These are phyloP conservation scores for Hypoxylon fragiforme DNA, from an alignment of 495 filamentous ascomycete genomes.

Conservation along the genomic window DNA sequence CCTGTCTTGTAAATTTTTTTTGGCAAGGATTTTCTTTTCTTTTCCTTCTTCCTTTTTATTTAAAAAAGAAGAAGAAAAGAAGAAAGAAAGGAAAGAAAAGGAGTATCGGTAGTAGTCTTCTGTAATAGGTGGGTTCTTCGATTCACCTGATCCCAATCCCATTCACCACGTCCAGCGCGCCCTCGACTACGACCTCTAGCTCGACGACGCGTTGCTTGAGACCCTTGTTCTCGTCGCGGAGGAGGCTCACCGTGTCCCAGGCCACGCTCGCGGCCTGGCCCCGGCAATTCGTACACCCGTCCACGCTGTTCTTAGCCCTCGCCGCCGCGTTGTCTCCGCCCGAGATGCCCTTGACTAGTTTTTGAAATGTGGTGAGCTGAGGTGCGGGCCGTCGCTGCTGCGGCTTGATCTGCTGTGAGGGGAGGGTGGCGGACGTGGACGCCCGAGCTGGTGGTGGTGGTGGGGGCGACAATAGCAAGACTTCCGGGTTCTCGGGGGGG, in stretches of 20 bases:
- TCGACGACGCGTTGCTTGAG: slow-evolving; percentile 69
- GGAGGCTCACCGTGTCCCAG: slow-evolving; percentile 69
- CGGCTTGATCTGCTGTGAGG: slow-evolving; percentile 9
- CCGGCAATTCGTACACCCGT: slow-evolving; percentile 62
- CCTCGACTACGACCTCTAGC: slow-evolving; percentile 70
- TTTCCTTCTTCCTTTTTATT: too few relatives aligned
- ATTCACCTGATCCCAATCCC: slow-evolving; percentile 41
- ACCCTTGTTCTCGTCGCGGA: slow-evolving; percentile 73
- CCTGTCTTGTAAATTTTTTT: too few relatives aligned
- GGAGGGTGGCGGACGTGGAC: background rate
- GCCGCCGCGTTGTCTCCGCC: slow-evolving; percentile 17
- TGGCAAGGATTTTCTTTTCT: background rate
- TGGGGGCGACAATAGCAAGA: slow-evolving; percentile 13
- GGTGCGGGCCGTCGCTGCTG: slow-evolving; percentile 6
- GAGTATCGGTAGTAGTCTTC: too few relatives aligned
- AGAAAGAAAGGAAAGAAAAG: too few relatives aligned
- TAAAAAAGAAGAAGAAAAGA: too few relatives aligned
- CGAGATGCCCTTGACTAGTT: slow-evolving; percentile 53
- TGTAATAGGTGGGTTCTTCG: background rate
- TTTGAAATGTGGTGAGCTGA: slow-evolving; percentile 54
- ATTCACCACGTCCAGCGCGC: slow-evolving; percentile 67
- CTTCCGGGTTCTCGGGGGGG: slow-evolving; percentile 7
- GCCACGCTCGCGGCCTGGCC: slow-evolving; percentile 66
- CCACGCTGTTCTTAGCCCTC: too few relatives aligned
- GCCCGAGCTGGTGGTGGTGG: background rate